A percentile compares a stretch with the other conserved stretches of the same genome.
These are phyloP conservation scores for Dactylellina cionopaga DNA, from an alignment of 2,329 filamentous ascomycete genomes.

Conservation along the genomic window DNA sequence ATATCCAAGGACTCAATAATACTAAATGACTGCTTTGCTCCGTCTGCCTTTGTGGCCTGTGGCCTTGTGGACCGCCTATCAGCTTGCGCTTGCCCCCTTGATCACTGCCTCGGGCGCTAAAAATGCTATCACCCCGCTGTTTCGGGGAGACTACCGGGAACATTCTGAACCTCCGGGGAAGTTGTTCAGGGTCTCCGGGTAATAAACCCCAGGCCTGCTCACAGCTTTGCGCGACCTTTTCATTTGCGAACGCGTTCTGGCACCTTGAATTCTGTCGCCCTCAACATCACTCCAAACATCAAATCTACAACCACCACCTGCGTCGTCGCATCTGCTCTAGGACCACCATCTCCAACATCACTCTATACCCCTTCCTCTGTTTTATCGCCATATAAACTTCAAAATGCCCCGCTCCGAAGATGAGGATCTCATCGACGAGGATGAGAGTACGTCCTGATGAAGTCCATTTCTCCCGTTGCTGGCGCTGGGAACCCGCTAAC, in stretches of 20 bases:
- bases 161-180: not conserved
- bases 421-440: constrained; percentile 45
- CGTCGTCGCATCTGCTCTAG: constrained; percentile 65
- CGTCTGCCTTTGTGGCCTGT: too few relatives aligned
- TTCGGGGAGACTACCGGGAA: too few relatives aligned
- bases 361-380: not conserved
- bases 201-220: too few relatives aligned
- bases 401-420: constrained; percentile 50
- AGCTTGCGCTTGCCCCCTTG: not conserved
- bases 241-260: constrained; percentile 34
- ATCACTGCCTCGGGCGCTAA: not conserved
- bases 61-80: too few relatives aligned
- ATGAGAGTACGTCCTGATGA: constrained; percentile 31
- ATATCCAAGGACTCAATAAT: too few relatives aligned
- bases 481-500: too few relatives aligned
- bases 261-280: constrained; percentile 36
- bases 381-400: not conserved
- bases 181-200: not conserved
- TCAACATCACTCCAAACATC: constrained; percentile 3
- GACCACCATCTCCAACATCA: not conserved
- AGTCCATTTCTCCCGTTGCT: constrained; percentile 11
- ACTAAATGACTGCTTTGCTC: too few relatives aligned
- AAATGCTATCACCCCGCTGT: constrained; percentile 17
- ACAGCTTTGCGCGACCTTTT: constrained; percentile 33
- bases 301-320: constrained; percentile 63